These are phyloP conservation scores for Isatis lusitanica DNA, from an alignment of 441 rosid genomes.

Conservation along the genomic window DNA sequence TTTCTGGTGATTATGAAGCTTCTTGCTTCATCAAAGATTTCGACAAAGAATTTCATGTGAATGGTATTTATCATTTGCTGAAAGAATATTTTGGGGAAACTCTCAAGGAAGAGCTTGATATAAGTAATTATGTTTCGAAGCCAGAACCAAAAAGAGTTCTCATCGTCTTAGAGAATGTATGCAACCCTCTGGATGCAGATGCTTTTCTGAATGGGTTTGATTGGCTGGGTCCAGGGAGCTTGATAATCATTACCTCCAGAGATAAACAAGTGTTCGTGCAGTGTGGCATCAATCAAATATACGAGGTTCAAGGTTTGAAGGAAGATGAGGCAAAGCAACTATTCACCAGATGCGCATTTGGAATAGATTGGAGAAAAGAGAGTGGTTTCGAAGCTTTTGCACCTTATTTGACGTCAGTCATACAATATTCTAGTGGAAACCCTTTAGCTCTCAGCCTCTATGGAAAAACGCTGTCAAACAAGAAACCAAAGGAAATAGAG, in stretches of 20 bases:
- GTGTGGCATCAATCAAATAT: neutral
- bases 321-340: constrained; percentile 29
- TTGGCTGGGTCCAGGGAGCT: constrained; percentile 13
- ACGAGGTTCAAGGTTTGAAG: constrained; percentile 11
- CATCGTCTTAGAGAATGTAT: constrained; percentile 17
- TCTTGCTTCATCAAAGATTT: constrained; percentile 18
- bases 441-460: constrained; percentile 29
- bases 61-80: neutral
- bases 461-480: neutral
- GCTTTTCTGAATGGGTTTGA: neutral
- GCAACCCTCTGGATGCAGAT: neutral
- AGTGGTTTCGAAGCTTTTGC: neutral
- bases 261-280: constrained; percentile 21
- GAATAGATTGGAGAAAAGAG: neutral
- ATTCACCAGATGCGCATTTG: constrained; percentile 9
- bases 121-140: neutral
- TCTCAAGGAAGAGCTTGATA: neutral
- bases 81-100: neutral
- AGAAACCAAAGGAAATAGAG: neutral
- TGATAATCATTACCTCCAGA: constrained; percentile 37
- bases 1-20: constrained; percentile 7
- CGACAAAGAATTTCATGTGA: neutral
- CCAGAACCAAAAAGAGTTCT: constrained; percentile 8
- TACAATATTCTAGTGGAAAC: constrained; percentile 15
- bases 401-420: neutral